phyloP scores from a whole-genome alignment of 2,329 filamentous ascomycete genomes.

The Venturia carpophila region DNA sequence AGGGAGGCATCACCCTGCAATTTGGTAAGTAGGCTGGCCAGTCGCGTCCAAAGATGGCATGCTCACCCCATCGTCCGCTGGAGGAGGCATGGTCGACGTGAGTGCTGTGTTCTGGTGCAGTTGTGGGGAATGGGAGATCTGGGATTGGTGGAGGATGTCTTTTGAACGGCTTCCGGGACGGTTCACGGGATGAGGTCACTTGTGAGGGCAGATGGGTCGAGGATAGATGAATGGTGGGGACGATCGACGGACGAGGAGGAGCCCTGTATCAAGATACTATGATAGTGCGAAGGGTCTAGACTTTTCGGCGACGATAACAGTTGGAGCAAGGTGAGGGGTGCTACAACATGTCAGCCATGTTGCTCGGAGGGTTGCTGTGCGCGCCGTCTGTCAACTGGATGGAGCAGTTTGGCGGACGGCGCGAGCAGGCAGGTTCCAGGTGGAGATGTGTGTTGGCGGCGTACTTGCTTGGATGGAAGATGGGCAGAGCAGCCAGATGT shows the following conservation, averaged over 20 bases:
- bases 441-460: neutral
- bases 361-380: neutral
- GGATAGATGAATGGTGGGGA: constrained; percentile 10
- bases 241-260: constrained; percentile 5
- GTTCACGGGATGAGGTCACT: constrained; percentile 8
- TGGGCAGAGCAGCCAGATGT: neutral
- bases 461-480: neutral
- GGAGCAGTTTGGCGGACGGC: neutral
- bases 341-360: neutral
- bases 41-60: neutral
- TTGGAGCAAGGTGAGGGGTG: neutral
- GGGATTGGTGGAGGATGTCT: neutral
- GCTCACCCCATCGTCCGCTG: constrained; percentile 7
- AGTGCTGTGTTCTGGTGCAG: neutral
- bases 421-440: neutral
- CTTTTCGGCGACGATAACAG: neutral
- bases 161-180: neutral
- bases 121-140: neutral
- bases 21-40: neutral
- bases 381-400: neutral
- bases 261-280: neutral
- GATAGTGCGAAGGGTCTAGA: neutral
- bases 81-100: neutral
- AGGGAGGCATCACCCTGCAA: neutral
- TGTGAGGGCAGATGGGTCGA: neutral